phyloP scores from a whole-genome alignment of 192 early-diverging fungal species.

The Backusella luteola region DNA sequence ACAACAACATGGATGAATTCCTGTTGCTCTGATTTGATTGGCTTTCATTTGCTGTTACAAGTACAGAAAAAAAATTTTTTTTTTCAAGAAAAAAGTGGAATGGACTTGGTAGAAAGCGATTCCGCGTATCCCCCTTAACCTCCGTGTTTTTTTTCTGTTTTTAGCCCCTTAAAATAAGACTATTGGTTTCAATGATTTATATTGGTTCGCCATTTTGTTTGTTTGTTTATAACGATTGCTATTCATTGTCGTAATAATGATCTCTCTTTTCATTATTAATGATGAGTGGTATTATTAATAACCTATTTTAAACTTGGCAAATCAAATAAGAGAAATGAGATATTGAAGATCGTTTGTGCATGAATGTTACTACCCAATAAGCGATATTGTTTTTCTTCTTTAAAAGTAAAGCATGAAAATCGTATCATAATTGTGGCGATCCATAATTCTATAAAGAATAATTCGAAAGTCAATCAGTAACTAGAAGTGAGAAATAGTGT shows the following conservation, averaged over 20 bases:
- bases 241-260: background rate
- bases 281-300: background rate
- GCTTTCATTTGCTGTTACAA: background rate
- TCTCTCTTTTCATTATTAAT: background rate
- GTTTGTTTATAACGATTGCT: background rate
- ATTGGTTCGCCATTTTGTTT: background rate
- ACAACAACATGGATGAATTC: background rate
- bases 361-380: background rate
- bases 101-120: background rate
- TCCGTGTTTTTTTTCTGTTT: background rate
- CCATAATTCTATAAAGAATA: background rate
- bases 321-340: background rate
- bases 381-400: background rate
- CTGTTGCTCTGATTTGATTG: background rate
- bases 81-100: background rate
- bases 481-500: background rate
- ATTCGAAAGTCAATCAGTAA: background rate
- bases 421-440: background rate
- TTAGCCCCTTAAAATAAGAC: background rate
- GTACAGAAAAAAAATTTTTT: background rate
- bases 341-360: background rate
- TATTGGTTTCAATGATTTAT: background rate
- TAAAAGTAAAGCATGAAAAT: background rate
- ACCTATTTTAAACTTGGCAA: background rate
- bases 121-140: background rate